Evolutionary conservation across 1,284 basidiomycete species (phyloP).

Genomic region (Austroboletus rostrupii): DNA sequence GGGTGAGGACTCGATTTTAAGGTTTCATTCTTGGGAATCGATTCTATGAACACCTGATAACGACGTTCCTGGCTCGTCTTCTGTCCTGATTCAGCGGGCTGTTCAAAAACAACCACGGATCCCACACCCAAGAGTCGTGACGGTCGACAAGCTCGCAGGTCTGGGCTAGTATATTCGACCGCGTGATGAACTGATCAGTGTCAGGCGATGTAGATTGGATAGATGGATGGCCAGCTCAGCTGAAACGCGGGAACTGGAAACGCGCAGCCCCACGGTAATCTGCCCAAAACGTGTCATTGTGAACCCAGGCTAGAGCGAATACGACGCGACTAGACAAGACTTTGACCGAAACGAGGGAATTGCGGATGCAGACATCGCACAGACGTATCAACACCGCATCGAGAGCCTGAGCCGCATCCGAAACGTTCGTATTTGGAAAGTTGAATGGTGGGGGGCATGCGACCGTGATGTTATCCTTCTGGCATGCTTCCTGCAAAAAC

Average conservation of each 20-base stretch:
- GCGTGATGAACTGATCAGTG: slow-evolving; percentile 1
- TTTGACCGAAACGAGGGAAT: slow-evolving; percentile 5
- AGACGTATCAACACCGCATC: slow-evolving; percentile 7
- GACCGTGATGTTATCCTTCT: slow-evolving; percentile 15
- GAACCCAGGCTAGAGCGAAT: background rate
- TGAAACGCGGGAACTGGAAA: background rate
- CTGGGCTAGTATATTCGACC: background rate
- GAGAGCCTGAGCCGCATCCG: background rate
- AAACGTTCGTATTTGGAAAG: slow-evolving; percentile 21
- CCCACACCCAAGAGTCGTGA: slow-evolving; percentile 5
- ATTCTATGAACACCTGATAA: slow-evolving; percentile 6
- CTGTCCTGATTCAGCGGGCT: slow-evolving; percentile 3
- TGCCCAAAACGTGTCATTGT: slow-evolving; percentile 2
- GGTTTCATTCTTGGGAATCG: slow-evolving; percentile 8
- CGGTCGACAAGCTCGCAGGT: background rate
- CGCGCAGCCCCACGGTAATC: background rate
- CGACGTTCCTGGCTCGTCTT: slow-evolving; percentile 1
- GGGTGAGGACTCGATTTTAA: slow-evolving; percentile 8
- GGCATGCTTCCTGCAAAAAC: slow-evolving; percentile 15
- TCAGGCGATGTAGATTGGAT: slow-evolving; percentile 1
- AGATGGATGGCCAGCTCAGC: background rate
- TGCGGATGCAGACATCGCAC: background rate
- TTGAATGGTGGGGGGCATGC: slow-evolving; percentile 10
- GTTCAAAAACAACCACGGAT: background rate
- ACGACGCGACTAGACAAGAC: background rate